Evolutionary conservation across 106 monocot species (phyloP).

Genomic region (Platanthera guangdongensis): DNA sequence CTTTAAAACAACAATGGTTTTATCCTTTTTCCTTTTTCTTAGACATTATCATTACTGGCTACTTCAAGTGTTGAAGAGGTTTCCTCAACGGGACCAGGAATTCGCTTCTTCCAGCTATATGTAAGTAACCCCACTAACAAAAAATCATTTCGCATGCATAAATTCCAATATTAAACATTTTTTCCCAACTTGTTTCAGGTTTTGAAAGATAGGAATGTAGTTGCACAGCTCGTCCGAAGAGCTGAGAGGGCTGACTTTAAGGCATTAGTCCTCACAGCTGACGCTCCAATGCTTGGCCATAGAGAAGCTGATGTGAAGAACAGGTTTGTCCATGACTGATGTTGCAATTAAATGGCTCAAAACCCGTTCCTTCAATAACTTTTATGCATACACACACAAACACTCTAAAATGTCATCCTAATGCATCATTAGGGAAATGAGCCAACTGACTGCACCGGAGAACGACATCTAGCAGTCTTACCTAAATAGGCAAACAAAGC

Average conservation of each 20-base stretch:
- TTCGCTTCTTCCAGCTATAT: slow-evolving; percentile 95
- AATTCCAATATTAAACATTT: not conserved
- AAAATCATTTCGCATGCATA: not conserved
- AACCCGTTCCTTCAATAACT: not conserved
- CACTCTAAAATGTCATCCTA: too few relatives aligned
- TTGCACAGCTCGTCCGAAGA: slow-evolving; percentile 64
- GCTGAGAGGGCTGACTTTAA: slow-evolving; percentile 74
- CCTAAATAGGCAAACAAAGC: too few relatives aligned
- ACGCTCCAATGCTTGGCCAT: slow-evolving; percentile 58
- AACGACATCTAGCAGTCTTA: too few relatives aligned
- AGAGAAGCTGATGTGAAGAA: slow-evolving; percentile 72
- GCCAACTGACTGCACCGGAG: too few relatives aligned
- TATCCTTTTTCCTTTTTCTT: not conserved
- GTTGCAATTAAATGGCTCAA: not conserved
- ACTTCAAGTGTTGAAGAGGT: slow-evolving; percentile 88
- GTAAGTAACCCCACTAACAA: slow-evolving; percentile 23
- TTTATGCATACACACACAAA: not conserved
- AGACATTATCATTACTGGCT: slow-evolving; percentile 78
- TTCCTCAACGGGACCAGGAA: slow-evolving; percentile 77
- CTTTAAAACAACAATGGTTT: not conserved
- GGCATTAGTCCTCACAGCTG: slow-evolving; percentile 63
- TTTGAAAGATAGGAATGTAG: slow-evolving; percentile 60
- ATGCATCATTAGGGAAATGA: too few relatives aligned
- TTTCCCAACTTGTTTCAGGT: slow-evolving; percentile 23
- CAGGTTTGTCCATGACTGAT: slow-evolving; percentile 22